Evolutionary conservation across 2,329 filamentous ascomycete species (phyloP).

Genomic region (Fusarium sp.): DNA sequence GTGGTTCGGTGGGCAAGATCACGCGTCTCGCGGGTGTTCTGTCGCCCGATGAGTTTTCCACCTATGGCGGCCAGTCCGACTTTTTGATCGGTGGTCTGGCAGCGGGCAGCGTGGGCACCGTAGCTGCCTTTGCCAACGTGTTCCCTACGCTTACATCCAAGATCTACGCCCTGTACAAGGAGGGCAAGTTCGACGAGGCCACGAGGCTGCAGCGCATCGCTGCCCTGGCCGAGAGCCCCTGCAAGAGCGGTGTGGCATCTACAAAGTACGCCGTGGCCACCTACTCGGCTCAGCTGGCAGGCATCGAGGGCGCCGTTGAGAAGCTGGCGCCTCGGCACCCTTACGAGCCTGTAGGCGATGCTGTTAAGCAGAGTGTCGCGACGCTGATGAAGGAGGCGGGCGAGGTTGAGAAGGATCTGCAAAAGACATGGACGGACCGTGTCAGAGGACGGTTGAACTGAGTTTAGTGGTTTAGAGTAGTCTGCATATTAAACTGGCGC

Average conservation of each 20-base stretch:
- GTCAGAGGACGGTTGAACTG: constrained; percentile 28
- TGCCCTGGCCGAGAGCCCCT: constrained; percentile 72
- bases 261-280: constrained; percentile 76
- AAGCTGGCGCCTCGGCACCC: constrained; percentile 69
- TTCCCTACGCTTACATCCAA: constrained; percentile 66
- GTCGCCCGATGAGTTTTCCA: constrained; percentile 67
- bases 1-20: constrained; percentile 78
- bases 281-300: constrained; percentile 67
- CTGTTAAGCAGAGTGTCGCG: constrained; percentile 50
- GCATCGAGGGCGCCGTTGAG: constrained; percentile 67
- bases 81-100: constrained; percentile 72
- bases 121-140: constrained; percentile 72
- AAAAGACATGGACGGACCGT: constrained; percentile 27
- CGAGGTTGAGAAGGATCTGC: constrained; percentile 51
- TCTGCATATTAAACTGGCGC: neutral
- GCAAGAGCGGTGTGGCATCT: constrained; percentile 73
- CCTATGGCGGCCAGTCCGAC: constrained; percentile 79
- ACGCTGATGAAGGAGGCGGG: constrained; percentile 54
- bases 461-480: neutral
- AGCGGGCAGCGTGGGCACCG: constrained; percentile 68
- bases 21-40: constrained; percentile 66
- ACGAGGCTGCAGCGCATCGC: constrained; percentile 69
- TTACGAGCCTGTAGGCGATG: constrained; percentile 62
- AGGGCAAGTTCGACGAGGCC: constrained; percentile 68
- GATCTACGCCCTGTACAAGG: constrained; percentile 70